phyloP scores from a whole-genome alignment of 768 basidiomycete genomes.

The Rhodocollybia butyracea region DNA sequence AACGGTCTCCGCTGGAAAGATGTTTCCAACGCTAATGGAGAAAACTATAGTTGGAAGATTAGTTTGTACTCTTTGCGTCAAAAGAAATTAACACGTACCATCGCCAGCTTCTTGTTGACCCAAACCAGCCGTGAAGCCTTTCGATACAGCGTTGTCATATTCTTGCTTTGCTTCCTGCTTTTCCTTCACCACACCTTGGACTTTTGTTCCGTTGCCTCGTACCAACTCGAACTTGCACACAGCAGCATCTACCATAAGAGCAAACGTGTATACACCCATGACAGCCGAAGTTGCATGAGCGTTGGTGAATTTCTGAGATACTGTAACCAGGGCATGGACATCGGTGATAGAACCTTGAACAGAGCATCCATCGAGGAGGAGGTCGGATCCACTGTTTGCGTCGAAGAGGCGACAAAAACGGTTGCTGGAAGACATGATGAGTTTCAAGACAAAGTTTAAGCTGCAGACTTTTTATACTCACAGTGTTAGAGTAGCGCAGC shows the following conservation, averaged over 20 bases:
- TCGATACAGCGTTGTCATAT: background rate
- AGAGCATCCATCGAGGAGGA: too few relatives aligned
- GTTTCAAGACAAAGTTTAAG: too few relatives aligned
- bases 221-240: background rate
- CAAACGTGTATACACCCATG: background rate
- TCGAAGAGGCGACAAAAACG: too few relatives aligned
- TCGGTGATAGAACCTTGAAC: too few relatives aligned
- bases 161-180: background rate
- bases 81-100: background rate
- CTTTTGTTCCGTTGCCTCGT: background rate
- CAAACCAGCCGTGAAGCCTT: background rate
- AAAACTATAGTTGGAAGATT: background rate
- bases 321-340: too few relatives aligned
- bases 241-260: background rate
- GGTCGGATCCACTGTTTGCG: too few relatives aligned
- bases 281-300: too few relatives aligned
- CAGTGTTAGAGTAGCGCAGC: too few relatives aligned
- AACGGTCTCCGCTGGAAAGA: background rate
- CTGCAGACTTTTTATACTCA: too few relatives aligned
- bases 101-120: background rate
- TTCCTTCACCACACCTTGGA: background rate
- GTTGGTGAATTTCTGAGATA: too few relatives aligned
- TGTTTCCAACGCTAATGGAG: background rate
- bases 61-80: background rate
- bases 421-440: too few relatives aligned